Evolutionary conservation across 768 basidiomycete genomes (phyloP).

Genomic region (Tricholomella constricta): DNA sequence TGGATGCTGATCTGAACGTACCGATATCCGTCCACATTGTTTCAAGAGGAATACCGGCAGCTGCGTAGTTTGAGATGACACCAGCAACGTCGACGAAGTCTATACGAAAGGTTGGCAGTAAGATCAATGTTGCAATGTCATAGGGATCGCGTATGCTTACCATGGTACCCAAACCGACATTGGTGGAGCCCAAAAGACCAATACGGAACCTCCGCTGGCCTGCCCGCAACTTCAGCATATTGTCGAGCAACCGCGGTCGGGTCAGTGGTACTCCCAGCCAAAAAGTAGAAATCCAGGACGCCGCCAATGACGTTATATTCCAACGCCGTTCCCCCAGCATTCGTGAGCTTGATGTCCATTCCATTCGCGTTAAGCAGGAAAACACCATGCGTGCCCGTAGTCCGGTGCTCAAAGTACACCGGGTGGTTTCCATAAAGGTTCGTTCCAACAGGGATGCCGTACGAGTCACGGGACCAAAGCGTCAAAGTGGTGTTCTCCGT

Average conservation of each 20-base stretch:
- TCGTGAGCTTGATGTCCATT: conserved; percentile 73
- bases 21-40: conserved; percentile 84
- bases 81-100: conserved; percentile 64
- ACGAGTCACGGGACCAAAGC: conserved; percentile 69
- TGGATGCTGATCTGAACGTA: conserved; percentile 16
- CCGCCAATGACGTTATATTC: conserved; percentile 83
- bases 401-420: conserved; percentile 70
- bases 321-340: conserved; percentile 42
- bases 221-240: conserved; percentile 67
- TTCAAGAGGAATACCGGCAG: conserved; percentile 65
- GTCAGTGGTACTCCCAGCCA: conserved; percentile 63
- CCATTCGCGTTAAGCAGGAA: conserved; percentile 72
- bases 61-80: conserved; percentile 63
- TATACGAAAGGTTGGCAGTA: conserved; percentile 24
- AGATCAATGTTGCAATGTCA: not conserved
- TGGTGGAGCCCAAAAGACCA: conserved; percentile 77
- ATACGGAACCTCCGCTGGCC: conserved; percentile 72
- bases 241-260: conserved; percentile 63
- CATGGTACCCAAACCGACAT: conserved; percentile 68
- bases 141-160: conserved; percentile 33
- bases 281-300: conserved; percentile 77
- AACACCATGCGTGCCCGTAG: conserved; percentile 68
- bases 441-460: conserved; percentile 54
- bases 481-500: conserved; percentile 48
- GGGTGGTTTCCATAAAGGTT: conserved; percentile 78